phyloP scores from a whole-genome alignment of 495 filamentous ascomycete genomes.

The Thozetella sp. region DNA sequence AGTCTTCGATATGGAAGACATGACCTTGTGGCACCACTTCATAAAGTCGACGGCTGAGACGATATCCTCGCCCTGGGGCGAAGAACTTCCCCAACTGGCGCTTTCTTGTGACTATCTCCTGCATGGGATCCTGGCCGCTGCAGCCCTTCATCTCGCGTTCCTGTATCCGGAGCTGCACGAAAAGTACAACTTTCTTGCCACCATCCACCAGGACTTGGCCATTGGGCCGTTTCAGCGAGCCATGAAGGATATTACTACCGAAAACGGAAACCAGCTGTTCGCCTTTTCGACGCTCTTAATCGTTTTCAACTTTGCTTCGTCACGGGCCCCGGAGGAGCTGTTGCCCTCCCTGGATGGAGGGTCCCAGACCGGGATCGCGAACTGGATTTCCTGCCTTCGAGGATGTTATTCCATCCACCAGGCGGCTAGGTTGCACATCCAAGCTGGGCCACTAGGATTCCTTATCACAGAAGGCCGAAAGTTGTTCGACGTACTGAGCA shows the following conservation, averaged over 20 bases:
- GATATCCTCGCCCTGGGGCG: not conserved
- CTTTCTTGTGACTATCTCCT: not conserved
- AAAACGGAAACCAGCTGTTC: not conserved
- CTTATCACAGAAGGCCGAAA: not conserved
- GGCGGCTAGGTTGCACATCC: not conserved
- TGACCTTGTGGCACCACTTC: no score
- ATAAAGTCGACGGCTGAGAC: not conserved
- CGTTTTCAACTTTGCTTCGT: not conserved
- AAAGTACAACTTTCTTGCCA: not conserved
- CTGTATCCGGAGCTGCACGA: not conserved
- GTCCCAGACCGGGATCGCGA: not conserved
- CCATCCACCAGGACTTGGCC: not conserved
- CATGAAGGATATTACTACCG: not conserved
- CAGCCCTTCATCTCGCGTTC: not conserved
- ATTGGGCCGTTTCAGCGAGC: not conserved
- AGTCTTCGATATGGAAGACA: no score
- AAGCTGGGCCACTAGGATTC: not conserved
- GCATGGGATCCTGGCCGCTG: not conserved
- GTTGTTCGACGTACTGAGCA: not conserved
- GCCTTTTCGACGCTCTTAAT: not conserved
- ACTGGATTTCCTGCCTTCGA: not conserved
- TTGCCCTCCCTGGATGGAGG: not conserved
- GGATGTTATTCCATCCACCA: not conserved
- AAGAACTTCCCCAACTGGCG: not conserved
- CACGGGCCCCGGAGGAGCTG: not conserved